Percentiles rank a stretch among this genome's conserved stretches.
Evolutionary conservation across 805 yeast genomes (phyloP).

Genomic region (Wickerhamiella kurtzmanii): DNA sequence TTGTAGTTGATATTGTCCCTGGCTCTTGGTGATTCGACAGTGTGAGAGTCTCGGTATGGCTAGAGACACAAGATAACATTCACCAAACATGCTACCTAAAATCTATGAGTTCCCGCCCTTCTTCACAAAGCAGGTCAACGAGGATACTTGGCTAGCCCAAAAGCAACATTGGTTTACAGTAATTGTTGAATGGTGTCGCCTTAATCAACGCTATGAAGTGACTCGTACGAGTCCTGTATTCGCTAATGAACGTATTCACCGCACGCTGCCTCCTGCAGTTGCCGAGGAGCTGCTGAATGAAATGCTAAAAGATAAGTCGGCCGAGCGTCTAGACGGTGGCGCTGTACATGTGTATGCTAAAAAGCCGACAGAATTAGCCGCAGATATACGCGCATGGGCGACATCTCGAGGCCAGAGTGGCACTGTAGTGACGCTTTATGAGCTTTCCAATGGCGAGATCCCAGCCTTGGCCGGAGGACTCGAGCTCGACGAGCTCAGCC

Average conservation of each 20-base stretch:
- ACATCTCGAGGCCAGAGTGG: constrained; percentile 68
- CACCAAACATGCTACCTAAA: constrained; percentile 25
- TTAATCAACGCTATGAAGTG: constrained; percentile 42
- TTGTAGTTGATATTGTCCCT: no score
- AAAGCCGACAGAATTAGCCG: constrained; percentile 54
- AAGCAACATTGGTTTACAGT: constrained; percentile 63
- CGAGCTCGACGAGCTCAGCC: constrained; percentile 43
- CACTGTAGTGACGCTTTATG: constrained; percentile 68
- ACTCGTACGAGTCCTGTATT: constrained; percentile 22
- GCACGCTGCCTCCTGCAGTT: constrained; percentile 40
- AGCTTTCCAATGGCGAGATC: constrained; percentile 55
- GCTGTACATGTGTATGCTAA: constrained; percentile 48
- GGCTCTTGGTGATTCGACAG: no score
- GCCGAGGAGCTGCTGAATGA: constrained; percentile 41
- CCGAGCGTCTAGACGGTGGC: constrained; percentile 36
- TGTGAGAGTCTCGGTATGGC: no score
- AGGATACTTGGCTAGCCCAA: constrained; percentile 64
- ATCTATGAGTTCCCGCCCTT: constrained; percentile 79
- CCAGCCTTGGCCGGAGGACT: constrained; percentile 53
- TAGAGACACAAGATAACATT: neutral
- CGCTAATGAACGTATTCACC: constrained; percentile 24
- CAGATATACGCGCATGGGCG: constrained; percentile 51
- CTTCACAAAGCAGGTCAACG: constrained; percentile 79
- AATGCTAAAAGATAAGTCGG: constrained; percentile 44
- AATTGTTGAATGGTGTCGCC: constrained; percentile 46